Evolutionary conservation across 371 early-diverging fungal species (phyloP), one percentile per base, ranked within the genome.

Genomic region (Mortierella sp.): DNA sequence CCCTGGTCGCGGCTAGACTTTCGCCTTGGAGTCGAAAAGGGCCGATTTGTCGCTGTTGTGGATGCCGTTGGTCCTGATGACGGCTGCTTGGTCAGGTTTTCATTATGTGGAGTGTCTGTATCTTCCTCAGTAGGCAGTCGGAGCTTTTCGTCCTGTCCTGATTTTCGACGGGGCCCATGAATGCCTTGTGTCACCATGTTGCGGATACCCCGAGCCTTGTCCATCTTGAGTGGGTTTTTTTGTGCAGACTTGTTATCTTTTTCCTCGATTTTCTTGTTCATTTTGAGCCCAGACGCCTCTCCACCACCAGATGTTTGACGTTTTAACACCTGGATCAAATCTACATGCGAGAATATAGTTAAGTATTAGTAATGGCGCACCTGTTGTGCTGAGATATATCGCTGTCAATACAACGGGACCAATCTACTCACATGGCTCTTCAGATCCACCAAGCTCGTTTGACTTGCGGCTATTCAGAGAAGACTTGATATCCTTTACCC

Each of bases 191-290:
- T 60, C 11, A 80, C 73, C 68, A 75, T 80, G 24, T 39, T 72
- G 10, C 81, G 81, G 32, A 80, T 80, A 10, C 75, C 75, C 3
- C 75, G 75, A 8, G 72, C 58, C 47, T 72, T 80, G 22, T 80
- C 81, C 61, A 39, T 51, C 47, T 72, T 80, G 51, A 75, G 69
- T 2, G 75, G 75, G 28, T 68, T 64, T 66, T 75, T 80, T 64
- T 45, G n/a, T 20, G 52, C 66, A 30, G 64, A 64, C 60, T 72
- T 80, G 20, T 58, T 10, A 20, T 80, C 73, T 47, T 75, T 72
- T 54, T 66, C 75, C 26, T 80, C 81, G 39, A 80, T 75, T 55
- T 72, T 80, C 45, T 75, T 80, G 61, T 80, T 80, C 81, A 80
- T 75, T 52, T 72, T 75, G 16, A 80, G 47, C 16, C 66, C 70